Percentiles rank a stretch among this genome's conserved stretches.
Evolutionary conservation across 371 early-diverging fungal genomes (phyloP).

Genomic region (Rhizopus microsporus): DNA sequence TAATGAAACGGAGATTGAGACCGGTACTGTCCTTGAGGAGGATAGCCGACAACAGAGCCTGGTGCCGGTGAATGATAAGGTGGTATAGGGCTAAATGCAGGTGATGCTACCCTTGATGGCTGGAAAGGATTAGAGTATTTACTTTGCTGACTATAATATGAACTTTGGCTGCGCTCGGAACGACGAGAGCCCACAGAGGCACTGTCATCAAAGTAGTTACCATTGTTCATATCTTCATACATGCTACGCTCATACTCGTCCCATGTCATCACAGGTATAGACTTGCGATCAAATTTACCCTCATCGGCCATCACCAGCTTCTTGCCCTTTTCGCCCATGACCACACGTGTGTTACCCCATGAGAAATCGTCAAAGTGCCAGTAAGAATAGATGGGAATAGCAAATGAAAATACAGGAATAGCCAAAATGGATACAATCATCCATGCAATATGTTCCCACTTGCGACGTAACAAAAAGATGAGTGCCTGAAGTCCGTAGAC

Average conservation of each 20-base stretch:
- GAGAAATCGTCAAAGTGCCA: constrained; percentile 97
- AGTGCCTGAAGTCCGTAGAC: constrained; percentile 82
- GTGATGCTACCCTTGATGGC: constrained; percentile 11
- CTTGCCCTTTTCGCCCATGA: constrained; percentile 75
- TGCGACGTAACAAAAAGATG: constrained; percentile 78
- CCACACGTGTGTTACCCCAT: constrained; percentile 94
- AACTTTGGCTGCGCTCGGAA: constrained; percentile 41
- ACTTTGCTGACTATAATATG: constrained; percentile 38
- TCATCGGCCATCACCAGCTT: constrained; percentile 62
- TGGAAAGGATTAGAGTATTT: constrained; percentile 13
- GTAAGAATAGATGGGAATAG: constrained; percentile 83
- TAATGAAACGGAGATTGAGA: constrained; percentile 11
- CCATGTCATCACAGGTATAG: constrained; percentile 80
- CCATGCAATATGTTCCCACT: constrained; percentile 94
- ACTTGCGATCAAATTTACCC: constrained; percentile 69
- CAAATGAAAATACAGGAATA: constrained; percentile 78
- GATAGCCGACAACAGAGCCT: neutral
- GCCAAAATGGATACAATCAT: constrained; percentile 89
- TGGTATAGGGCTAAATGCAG: constrained; percentile 13
- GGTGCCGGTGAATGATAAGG: constrained; percentile 1
- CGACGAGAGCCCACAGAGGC: constrained; percentile 28
- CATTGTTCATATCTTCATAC: constrained; percentile 22
- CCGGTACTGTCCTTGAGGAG: neutral
- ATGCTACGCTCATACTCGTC: constrained; percentile 77
- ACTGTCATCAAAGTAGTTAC: constrained; percentile 24